phyloP scores from a whole-genome alignment of 2,329 filamentous ascomycete genomes.

The Metarhizium robertsii region DNA sequence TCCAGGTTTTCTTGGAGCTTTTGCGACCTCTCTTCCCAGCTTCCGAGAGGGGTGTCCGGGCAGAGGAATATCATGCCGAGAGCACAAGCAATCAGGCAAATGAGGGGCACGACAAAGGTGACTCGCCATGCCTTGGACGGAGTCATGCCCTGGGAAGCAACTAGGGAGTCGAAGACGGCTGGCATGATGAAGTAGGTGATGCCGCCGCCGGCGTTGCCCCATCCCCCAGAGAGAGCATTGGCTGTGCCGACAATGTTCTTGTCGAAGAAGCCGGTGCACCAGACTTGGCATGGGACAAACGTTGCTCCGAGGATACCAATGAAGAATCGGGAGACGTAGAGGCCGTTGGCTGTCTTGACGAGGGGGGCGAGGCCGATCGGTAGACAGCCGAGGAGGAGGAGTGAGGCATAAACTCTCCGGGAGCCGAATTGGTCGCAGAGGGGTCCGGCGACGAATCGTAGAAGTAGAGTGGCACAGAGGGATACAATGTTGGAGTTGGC shows the following conservation, averaged over 20 bases:
- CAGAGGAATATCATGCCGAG: constrained; percentile 63
- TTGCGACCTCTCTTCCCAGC: constrained; percentile 64
- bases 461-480: constrained; percentile 57
- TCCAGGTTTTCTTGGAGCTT: constrained; percentile 44
- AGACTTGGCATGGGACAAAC: constrained; percentile 84
- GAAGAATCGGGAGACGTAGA: constrained; percentile 71
- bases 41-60: constrained; percentile 73
- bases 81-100: constrained; percentile 60
- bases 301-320: constrained; percentile 69
- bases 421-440: constrained; percentile 81
- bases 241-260: constrained; percentile 85
- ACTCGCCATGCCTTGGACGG: constrained; percentile 72
- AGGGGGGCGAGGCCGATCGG: constrained; percentile 77
- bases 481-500: constrained; percentile 89
- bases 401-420: constrained; percentile 67
- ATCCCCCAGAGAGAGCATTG: constrained; percentile 75
- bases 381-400: constrained; percentile 68
- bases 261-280: constrained; percentile 89
- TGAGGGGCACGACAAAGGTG: constrained; percentile 73
- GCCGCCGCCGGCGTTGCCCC: constrained; percentile 81
- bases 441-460: constrained; percentile 70
- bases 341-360: constrained; percentile 50
- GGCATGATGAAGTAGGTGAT: constrained; percentile 95
- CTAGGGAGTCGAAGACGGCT: constrained; percentile 72
- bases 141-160: constrained; percentile 46